These are phyloP conservation scores for Phytopythium boreale DNA, from an alignment of 352 stramenopile species.

Conservation along the genomic window DNA sequence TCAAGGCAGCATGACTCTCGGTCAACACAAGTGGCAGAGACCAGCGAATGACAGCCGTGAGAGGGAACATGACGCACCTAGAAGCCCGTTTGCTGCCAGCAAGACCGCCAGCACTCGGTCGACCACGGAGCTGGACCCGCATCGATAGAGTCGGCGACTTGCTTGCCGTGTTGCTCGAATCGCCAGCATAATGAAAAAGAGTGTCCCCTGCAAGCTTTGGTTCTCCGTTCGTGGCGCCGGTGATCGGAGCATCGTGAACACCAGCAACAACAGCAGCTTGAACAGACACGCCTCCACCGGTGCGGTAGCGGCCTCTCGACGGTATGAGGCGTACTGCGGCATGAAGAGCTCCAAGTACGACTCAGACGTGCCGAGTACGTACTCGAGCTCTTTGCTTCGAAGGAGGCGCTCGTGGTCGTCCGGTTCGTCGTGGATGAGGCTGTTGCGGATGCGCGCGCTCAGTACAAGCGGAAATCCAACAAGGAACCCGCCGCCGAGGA, in stretches of 20 bases:
- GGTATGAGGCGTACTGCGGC: conserved; percentile 48
- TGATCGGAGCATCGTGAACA: conserved; percentile 54
- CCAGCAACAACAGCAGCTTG: conserved; percentile 47
- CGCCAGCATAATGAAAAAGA: conserved; percentile 36
- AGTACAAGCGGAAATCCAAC: conserved; percentile 40
- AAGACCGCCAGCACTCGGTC: conserved; percentile 29
- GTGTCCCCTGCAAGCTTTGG: conserved; percentile 40
- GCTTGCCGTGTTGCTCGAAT: conserved; percentile 22
- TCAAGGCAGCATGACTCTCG: neutral
- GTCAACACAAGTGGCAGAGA: too few species aligned
- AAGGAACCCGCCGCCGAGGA: conserved; percentile 41
- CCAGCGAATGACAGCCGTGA: neutral
- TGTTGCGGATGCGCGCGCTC: conserved; percentile 23
- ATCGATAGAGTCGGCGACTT: conserved; percentile 29
- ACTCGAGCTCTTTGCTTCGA: conserved; percentile 50
- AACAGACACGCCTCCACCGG: conserved; percentile 37
- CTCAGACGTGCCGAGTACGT: conserved; percentile 49
- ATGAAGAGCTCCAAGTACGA: conserved; percentile 58
- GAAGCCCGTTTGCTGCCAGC: conserved; percentile 42
- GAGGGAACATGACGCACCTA: conserved; percentile 28
- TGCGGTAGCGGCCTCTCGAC: conserved; percentile 20
- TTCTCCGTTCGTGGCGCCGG: conserved; percentile 30
- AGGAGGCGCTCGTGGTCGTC: conserved; percentile 51
- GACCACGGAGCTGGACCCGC: conserved; percentile 32
- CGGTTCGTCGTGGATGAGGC: conserved; percentile 22